phyloP scores from a whole-genome alignment of 2,329 filamentous ascomycete species.

The Hypoxylon rubiginosum region DNA sequence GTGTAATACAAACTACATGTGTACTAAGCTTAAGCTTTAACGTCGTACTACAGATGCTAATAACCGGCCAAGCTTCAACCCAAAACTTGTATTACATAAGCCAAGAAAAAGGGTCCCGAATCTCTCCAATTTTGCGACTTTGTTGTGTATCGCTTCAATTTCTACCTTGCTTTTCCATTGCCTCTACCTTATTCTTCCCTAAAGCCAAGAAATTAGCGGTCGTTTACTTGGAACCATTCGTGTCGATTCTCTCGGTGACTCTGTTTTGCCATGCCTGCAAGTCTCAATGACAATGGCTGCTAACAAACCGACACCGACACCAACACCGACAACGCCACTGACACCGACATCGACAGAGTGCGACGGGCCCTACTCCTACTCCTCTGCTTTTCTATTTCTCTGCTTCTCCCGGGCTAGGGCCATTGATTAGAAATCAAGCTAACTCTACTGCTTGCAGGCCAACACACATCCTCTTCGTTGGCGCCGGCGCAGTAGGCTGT shows the following conservation, averaged over 20 bases:
- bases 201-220: neutral
- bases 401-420: neutral
- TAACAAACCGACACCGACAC: conserved; percentile 2
- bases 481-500: conserved; percentile 78
- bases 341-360: conserved; percentile 1
- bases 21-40: too few species aligned
- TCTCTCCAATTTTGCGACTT: neutral
- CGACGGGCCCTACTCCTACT: neutral
- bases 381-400: neutral
- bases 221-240: neutral
- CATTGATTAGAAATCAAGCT: conserved; percentile 15
- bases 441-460: conserved; percentile 51
- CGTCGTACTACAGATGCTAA: neutral
- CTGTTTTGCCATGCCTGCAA: conserved; percentile 3
- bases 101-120: neutral
- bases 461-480: conserved; percentile 75
- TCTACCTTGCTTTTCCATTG: neutral
- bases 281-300: conserved; percentile 9
- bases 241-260: neutral
- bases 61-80: neutral
- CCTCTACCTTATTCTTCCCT: neutral
- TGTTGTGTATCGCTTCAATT: conserved; percentile 1
- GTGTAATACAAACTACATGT: too few species aligned
- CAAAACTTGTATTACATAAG: neutral
- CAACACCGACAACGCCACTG: neutral